Conservation (phyloP, 1,139 yeast species). For the Blastobotrys persicus region DNA sequence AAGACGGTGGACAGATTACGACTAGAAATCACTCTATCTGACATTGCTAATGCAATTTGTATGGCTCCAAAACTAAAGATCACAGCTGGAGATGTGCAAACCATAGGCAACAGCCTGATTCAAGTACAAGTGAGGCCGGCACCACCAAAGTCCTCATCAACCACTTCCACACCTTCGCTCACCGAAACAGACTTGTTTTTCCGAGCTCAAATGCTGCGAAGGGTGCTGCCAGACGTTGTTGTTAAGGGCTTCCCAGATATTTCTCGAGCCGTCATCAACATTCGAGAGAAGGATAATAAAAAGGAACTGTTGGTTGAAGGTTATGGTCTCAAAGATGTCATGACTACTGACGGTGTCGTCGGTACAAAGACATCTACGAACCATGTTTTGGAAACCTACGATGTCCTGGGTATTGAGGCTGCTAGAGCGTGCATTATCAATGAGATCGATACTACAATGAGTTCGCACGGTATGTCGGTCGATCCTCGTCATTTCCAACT, state of each 20-base stretch:
- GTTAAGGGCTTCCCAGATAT: conserved; percentile 92
- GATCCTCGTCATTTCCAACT: conserved; percentile 99
- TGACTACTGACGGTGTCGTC: conserved; percentile 96
- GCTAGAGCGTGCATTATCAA: conserved; percentile 90
- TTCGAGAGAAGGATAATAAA: conserved; percentile 75
- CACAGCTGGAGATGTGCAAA: conserved; percentile 64
- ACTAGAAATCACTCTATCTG: conserved; percentile 80
- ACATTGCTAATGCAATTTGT: conserved; percentile 78
- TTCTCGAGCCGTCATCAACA: conserved; percentile 93
- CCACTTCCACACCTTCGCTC: conserved; percentile 39
- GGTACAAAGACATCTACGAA: conserved; percentile 87
- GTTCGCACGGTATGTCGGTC: conserved; percentile 99
- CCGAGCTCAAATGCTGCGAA: conserved; percentile 84
- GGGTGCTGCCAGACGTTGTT: conserved; percentile 80
- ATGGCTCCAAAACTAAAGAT: conserved; percentile 89
- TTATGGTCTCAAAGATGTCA: conserved; percentile 90
- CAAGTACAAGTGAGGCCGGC: conserved; percentile 73
- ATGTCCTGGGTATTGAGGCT: conserved; percentile 95
- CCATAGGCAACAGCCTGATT: conserved; percentile 64
- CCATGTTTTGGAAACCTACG: conserved; percentile 85
- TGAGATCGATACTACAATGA: conserved; percentile 97
- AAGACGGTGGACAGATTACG: conserved; percentile 86
- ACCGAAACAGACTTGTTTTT: conserved; percentile 68
- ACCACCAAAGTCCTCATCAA: conserved; percentile 43
- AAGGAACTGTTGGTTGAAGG: conserved; percentile 96